Base-by-base conservation (phyloP, 2,329 filamentous ascomycete species). In the Pseudopithomyces maydicus region DNA sequence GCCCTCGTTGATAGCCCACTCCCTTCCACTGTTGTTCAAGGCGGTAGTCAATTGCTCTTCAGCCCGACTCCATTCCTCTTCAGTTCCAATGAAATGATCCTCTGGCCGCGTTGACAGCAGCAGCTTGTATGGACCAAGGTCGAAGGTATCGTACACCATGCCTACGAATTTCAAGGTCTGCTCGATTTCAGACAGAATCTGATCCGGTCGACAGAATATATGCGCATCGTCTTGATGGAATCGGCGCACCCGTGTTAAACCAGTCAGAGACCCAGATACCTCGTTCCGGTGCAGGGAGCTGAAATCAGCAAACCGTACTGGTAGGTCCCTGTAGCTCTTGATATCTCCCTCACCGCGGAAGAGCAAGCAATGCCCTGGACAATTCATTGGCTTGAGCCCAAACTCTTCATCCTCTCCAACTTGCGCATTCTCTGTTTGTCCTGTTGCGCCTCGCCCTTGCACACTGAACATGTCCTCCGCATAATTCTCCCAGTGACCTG, bases 211-310 rank as follows among this genome's bases (percentile, higher is more conserved):
- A 74, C 92, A 96, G 75, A 96, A 96, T 60, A 96, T 95, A 75
- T 96, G 92, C 6, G 90, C 90, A 72, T 96, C 92, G 72, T 96
- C 92, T 72, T 96, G 92, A 75, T 95, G 91, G 75, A 96, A 96
- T 19, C 92, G 85, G 33, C 92, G 85, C 48, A 96, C 91, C 56
- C 92, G 86, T 2, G 92, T 96, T 56, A 96, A 79, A 14, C 92
- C 92, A 47, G 88, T 91, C 48, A 96, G 78, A 0, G 92, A 87
- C 1, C 92, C 92, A 0, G 90, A 93, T 6, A 91, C 83, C 75
- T 96, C 92, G 72, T 96, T 96, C 45, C 92, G 84, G 74, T 95
- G 91, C n/a, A 96, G 81, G 1, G 91, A 87, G 68, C 90, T 91
- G 70, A 96, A 96, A 74, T 96, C 92, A 54, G 92, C 91, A 75